Conservation (phyloP, 164 flowering plant genomes). For the Platanus orientalis region DNA sequence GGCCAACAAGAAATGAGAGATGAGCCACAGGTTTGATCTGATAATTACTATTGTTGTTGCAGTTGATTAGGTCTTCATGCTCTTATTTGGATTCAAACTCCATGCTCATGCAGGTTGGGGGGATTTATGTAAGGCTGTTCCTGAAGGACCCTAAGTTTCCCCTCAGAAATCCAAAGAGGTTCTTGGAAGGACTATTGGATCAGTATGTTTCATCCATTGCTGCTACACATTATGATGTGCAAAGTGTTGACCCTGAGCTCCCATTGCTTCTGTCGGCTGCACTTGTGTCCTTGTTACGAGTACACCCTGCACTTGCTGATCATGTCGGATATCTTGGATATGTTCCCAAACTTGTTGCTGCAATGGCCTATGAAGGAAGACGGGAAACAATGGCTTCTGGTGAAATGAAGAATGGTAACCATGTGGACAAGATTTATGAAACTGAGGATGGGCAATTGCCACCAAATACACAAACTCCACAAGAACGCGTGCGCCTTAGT, state of each 20-base stretch:
- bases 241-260: conserved; percentile 79
- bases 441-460: conserved; percentile 51
- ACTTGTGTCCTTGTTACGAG: conserved; percentile 86
- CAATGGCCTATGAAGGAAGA: conserved; percentile 94
- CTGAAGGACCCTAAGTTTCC: conserved; percentile 98
- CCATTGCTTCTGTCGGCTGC: conserved; percentile 96
- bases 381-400: conserved; percentile 88
- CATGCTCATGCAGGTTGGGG: conserved; percentile 75
- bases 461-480: conserved; percentile 66
- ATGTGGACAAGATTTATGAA: conserved; percentile 41
- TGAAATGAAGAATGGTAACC: conserved; percentile 43
- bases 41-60: conserved; percentile 1
- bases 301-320: conserved; percentile 95
- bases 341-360: conserved; percentile 96
- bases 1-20: conserved; percentile 95
- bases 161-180: conserved; percentile 96
- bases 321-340: conserved; percentile 99
- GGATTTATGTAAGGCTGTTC: conserved; percentile 94
- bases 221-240: conserved; percentile 81
- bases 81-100: conserved; percentile 3
- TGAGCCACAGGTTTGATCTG: conserved; percentile 82
- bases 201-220: conserved; percentile 93
- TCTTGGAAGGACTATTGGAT: conserved; percentile 93
- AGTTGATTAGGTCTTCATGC: neutral
- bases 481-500: conserved; percentile 96